phyloP scores from a whole-genome alignment of 495 filamentous ascomycete species.

The Penicillium flavigenum region DNA sequence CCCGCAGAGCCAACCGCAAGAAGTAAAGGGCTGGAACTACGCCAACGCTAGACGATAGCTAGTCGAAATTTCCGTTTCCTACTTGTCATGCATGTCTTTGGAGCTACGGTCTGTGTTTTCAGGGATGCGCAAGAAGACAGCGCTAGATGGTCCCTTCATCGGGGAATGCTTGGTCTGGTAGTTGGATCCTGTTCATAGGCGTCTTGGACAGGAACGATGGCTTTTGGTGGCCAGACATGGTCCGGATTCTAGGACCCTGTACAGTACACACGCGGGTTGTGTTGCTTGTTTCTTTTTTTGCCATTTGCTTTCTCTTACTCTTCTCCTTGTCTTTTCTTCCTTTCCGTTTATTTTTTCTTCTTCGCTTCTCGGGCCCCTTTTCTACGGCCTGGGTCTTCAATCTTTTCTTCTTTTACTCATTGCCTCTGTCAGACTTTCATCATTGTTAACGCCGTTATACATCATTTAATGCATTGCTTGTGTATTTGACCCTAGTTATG shows the following conservation, averaged over 20 bases:
- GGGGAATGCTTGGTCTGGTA: constrained; percentile 22
- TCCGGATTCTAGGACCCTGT: constrained; percentile 21
- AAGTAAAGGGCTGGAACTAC: constrained; percentile 19
- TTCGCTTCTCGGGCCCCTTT: constrained; percentile 1
- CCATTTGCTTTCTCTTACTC: constrained; percentile 5
- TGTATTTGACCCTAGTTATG: constrained; percentile 10
- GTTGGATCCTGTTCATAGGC: constrained; percentile 24
- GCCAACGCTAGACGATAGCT: neutral
- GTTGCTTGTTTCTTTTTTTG: constrained; percentile 18
- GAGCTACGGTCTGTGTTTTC: constrained; percentile 39
- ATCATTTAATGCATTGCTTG: constrained; percentile 35
- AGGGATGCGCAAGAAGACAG: constrained; percentile 17
- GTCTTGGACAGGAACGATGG: constrained; percentile 20
- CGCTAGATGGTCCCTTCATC: constrained; percentile 17
- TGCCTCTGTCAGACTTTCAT: constrained; percentile 14
- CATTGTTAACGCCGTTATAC: constrained; percentile 22
- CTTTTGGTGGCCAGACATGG: constrained; percentile 18
- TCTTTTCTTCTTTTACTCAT: constrained; percentile 17
- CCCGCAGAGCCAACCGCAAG: constrained; percentile 37
- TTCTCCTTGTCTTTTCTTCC: constrained; percentile 12
- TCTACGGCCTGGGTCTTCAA: constrained; percentile 16
- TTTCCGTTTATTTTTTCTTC: constrained; percentile 12
- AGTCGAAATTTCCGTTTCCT: constrained; percentile 6
- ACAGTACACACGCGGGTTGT: constrained; percentile 31
- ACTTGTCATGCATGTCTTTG: constrained; percentile 42